Evolutionary conservation across 83 land plant genomes (phyloP).

Genomic region (Larix sibirica): DNA sequence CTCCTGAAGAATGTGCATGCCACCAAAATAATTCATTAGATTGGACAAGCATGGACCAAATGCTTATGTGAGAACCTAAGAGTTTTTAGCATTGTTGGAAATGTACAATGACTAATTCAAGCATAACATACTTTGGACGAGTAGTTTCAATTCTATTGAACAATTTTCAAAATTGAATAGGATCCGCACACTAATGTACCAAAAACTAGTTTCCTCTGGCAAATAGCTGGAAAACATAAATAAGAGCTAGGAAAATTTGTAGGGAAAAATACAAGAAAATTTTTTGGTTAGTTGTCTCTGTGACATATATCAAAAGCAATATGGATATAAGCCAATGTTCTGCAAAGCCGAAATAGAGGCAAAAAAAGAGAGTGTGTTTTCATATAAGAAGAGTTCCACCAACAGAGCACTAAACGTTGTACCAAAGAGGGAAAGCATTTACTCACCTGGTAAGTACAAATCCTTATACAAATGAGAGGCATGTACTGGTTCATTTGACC

Average conservation of each 20-base stretch:
- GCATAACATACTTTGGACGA: background rate
- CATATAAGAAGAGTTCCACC: background rate
- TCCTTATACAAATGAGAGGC: conserved; percentile 65
- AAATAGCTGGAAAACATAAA: no score
- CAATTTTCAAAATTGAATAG: background rate
- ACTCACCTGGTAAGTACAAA: conserved; percentile 61
- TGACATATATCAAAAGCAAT: conserved; percentile 67
- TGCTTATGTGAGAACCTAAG: background rate
- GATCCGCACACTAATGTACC: background rate
- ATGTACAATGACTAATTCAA: background rate
- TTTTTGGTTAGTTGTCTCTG: conserved; percentile 85
- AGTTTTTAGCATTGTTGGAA: background rate
- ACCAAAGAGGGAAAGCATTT: background rate
- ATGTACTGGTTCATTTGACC: conserved; percentile 51
- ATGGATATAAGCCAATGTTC: conserved; percentile 19
- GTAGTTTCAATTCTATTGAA: background rate
- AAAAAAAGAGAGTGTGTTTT: conserved; percentile 23
- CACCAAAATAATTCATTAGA: background rate
- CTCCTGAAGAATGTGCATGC: conserved; percentile 29
- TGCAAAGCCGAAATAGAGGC: no score
- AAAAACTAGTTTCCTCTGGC: no score
- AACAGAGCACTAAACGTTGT: background rate
- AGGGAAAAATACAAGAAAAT: conserved; percentile 64
- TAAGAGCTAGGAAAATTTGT: no score
- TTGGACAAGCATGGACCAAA: background rate